Conservation (phyloP, 1,284 basidiomycete species). For the Agroathelia rolfsii region DNA sequence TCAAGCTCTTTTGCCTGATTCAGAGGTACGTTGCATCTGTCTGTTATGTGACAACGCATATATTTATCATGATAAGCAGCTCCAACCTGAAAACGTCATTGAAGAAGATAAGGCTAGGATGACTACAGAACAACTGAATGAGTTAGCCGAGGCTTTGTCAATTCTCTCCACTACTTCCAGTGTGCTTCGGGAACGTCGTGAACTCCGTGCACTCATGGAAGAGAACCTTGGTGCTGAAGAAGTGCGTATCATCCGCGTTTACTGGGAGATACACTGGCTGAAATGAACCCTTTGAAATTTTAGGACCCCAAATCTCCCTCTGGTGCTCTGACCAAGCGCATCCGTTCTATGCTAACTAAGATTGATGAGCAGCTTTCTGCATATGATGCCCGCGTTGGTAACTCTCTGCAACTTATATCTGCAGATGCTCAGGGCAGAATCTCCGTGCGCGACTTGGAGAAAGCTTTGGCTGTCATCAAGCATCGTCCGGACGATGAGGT, state of each 20-base stretch:
- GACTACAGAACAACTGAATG: conserved; percentile 94
- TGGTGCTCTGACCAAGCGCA: conserved; percentile 84
- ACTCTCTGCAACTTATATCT: conserved; percentile 89
- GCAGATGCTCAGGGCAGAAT: conserved; percentile 89
- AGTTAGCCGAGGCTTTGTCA: conserved; percentile 87
- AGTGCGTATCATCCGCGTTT: conserved; percentile 27
- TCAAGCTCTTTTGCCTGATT: conserved; percentile 69
- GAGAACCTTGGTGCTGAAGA: conserved; percentile 87
- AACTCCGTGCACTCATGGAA: conserved; percentile 83
- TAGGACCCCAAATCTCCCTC: conserved; percentile 72
- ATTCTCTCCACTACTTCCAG: conserved; percentile 93
- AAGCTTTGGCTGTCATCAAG: conserved; percentile 88
- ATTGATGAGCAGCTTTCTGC: conserved; percentile 89
- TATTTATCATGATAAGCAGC: too few relatives aligned
- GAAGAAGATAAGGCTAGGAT: conserved; percentile 78
- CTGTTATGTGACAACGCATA: too few relatives aligned
- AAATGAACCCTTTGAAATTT: too few relatives aligned
- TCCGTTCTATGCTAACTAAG: conserved; percentile 92
- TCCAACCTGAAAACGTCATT: conserved; percentile 42
- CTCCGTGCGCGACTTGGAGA: conserved; percentile 81
- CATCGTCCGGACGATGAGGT: conserved; percentile 89
- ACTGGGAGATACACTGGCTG: not conserved
- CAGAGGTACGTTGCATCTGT: conserved; percentile 43
- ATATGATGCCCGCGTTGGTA: conserved; percentile 88
- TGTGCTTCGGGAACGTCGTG: conserved; percentile 92